Evolutionary conservation across 2,329 filamentous ascomycete genomes (phyloP), one percentile per base, ranked within the genome.

Genomic region (Aureobasidium namibiae): DNA sequence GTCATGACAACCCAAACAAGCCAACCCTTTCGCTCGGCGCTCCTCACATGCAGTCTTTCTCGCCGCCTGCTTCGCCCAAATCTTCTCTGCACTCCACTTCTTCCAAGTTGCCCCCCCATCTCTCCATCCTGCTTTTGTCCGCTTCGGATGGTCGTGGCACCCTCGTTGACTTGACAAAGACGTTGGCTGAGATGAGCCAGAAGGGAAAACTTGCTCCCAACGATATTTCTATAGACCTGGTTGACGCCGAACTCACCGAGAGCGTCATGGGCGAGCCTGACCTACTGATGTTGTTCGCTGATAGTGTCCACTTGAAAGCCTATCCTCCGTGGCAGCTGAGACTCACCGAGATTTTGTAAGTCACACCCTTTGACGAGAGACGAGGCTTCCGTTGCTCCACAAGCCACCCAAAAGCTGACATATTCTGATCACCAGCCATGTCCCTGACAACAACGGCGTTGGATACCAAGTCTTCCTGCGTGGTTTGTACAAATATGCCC

Each of bases 291-390:
- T 76, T 96, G 9, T 99, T 99, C 71, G 85, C 88, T 1, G 89
- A 92, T 4, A 84, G 85, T 52, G 84, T 97, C 57, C 86, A 91
- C 70, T 75, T 99, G 45, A 86, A 90, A 57, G 91, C 94, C 10
- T 99, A 97, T 71, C 94, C 94, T 10, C 94, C 94, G 1, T 99
- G 94, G 94, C 94, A 96, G 74, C 82, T 97, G 62, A 83, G 94
- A 44, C 76, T 99, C 69, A 96, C 92, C 0, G 94, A 99, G 78
- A 96, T 99, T 60, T 96, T 92, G 70, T 83, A 77, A 71, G 82
- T 82, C 39, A 49, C 21, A 41, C 23, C 44, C 23, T 34, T 38
- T 23, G 58, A 16, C 39, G 39, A 4, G 26, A 56, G n/a, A n/a
- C 16, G 52, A 56, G 52, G 39, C 39, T 56, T 6, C 52, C 39